Conservation (phyloP, 371 early-diverging fungal species). For the Actinomortierella wolfii region DNA sequence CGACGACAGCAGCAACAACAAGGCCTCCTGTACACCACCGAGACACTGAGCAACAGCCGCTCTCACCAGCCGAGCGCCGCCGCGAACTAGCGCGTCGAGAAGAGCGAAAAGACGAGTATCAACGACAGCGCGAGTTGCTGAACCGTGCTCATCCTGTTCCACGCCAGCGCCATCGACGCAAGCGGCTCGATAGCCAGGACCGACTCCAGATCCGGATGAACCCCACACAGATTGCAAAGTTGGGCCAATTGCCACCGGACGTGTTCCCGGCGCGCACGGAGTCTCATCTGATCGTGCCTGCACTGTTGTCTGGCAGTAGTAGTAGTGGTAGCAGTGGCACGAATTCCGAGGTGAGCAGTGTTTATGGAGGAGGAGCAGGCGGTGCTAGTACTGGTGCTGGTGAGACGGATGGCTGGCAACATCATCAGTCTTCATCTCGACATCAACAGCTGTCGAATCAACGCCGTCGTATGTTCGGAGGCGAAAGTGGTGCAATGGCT, state of each 20-base stretch:
- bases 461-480: too few species aligned
- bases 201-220: conserved; percentile 43
- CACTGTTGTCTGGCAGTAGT: background rate
- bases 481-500: too few species aligned
- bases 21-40: background rate
- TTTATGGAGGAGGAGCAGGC: background rate
- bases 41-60: conserved; percentile 15
- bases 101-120: too few species aligned
- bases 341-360: background rate
- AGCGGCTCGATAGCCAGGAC: conserved; percentile 31
- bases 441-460: too few species aligned
- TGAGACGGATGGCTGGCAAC: background rate
- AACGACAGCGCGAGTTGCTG: too few species aligned
- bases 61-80: conserved; percentile 18
- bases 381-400: background rate
- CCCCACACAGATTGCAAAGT: conserved; percentile 18
- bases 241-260: conserved; percentile 19
- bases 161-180: background rate
- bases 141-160: background rate
- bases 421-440: background rate
- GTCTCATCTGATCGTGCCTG: conserved; percentile 34
- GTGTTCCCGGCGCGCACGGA: conserved; percentile 20
- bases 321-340: background rate
- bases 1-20: background rate
- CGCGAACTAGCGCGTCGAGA: too few species aligned